Conservation (phyloP, 345 rosid genomes). For the Lepidium sativum region DNA sequence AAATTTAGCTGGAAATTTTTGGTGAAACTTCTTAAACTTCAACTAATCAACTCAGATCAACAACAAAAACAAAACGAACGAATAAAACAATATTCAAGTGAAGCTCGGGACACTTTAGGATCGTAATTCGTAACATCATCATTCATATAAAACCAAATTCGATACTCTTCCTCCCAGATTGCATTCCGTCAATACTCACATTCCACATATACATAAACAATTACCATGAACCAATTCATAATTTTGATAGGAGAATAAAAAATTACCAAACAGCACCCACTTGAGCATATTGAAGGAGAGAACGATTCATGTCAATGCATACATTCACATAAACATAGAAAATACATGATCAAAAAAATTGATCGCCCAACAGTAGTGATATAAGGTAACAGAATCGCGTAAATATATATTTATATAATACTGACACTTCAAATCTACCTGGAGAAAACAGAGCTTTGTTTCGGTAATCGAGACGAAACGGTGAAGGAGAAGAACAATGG, state of each 20-base stretch:
- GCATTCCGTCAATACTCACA: neutral
- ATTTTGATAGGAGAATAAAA: neutral
- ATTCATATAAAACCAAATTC: neutral
- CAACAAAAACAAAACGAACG: neutral
- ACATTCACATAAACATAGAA: neutral
- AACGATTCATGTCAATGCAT: neutral
- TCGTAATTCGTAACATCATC: neutral
- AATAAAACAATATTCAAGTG: neutral
- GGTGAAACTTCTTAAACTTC: neutral
- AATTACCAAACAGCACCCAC: neutral
- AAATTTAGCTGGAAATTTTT: neutral
- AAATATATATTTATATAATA: neutral
- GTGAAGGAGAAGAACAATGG: slow-evolving; percentile 8
- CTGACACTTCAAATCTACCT: slow-evolving; percentile 25
- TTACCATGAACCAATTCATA: neutral
- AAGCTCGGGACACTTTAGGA: neutral
- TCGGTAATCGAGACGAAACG: neutral
- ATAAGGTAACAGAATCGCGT: neutral
- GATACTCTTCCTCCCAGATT: neutral
- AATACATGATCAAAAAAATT: neutral
- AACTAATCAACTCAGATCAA: slow-evolving; percentile 3
- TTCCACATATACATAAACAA: neutral
- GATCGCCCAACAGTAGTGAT: neutral
- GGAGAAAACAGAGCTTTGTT: neutral
- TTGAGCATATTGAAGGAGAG: neutral